Conservation (phyloP, 1,139 yeast genomes). For the Kodamaea derodonti region DNA sequence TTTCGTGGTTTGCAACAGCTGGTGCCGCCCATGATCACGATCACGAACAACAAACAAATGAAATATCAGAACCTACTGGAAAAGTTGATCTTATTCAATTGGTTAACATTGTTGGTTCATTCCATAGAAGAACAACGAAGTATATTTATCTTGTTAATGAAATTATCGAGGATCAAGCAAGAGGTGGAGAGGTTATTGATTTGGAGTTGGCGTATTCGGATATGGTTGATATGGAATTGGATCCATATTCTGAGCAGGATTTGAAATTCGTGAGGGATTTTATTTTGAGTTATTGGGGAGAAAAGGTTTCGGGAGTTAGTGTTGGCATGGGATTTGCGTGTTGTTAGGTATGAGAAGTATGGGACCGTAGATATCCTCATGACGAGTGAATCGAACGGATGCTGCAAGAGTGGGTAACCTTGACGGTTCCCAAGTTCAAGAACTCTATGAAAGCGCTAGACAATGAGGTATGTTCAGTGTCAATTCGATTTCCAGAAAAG, state of each 20-base stretch:
- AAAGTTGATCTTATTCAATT: constrained; percentile 17
- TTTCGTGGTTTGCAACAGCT: constrained; percentile 84
- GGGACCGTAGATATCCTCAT: no score
- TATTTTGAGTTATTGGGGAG: constrained; percentile 54
- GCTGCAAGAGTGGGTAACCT: no score
- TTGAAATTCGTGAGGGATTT: constrained; percentile 52
- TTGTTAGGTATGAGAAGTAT: constrained; percentile 21
- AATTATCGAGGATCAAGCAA: constrained; percentile 26
- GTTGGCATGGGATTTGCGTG: constrained; percentile 34
- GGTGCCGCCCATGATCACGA: constrained; percentile 31
- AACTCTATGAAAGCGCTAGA: no score
- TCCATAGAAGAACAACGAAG: constrained; percentile 50
- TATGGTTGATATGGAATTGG: constrained; percentile 68
- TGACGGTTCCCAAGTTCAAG: no score
- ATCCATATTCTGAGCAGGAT: constrained; percentile 62
- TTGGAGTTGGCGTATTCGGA: constrained; percentile 53
- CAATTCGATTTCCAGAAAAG: no score
- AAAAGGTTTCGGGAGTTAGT: constrained; percentile 27
- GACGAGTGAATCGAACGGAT: no score
- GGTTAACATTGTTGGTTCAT: constrained; percentile 49
- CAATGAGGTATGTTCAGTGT: no score
- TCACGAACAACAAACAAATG: background rate
- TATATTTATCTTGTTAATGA: constrained; percentile 40
- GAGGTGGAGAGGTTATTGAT: constrained; percentile 12
- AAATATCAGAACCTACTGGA: constrained; percentile 1